phyloP scores from a whole-genome alignment of 495 filamentous ascomycete genomes.

The Daldinia loculata region DNA sequence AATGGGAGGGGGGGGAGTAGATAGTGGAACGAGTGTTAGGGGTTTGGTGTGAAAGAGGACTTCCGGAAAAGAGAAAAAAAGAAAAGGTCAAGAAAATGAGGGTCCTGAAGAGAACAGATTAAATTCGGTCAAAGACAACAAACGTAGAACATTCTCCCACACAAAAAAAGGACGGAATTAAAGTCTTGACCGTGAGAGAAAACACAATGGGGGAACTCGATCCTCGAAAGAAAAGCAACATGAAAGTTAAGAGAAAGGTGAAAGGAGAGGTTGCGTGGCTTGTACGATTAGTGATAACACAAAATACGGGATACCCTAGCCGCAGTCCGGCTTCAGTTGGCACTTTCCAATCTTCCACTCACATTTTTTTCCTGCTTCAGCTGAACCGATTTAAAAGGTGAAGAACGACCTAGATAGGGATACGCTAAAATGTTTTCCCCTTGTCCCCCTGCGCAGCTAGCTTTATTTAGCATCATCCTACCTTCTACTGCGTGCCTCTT shows the following conservation, averaged over 20 bases:
- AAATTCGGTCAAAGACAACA: slow-evolving; percentile 39
- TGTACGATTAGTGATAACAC: slow-evolving; percentile 40
- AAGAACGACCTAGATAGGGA: slow-evolving; percentile 25
- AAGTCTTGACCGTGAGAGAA: slow-evolving; percentile 22
- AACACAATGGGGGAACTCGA: slow-evolving; percentile 23
- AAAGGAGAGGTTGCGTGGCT: slow-evolving; percentile 39
- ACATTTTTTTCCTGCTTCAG: slow-evolving; percentile 17
- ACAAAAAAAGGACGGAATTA: slow-evolving; percentile 25
- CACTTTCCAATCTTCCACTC: slow-evolving; percentile 14
- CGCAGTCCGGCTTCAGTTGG: slow-evolving; percentile 36
- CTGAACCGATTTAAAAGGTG: slow-evolving; percentile 29
- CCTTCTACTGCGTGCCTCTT: slow-evolving; percentile 11
- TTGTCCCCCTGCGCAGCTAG: slow-evolving; percentile 30
- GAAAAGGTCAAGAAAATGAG: slow-evolving; percentile 31
- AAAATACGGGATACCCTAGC: slow-evolving; percentile 38
- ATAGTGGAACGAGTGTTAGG: slow-evolving; percentile 40
- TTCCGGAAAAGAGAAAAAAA: slow-evolving; percentile 3
- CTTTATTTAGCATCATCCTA: slow-evolving; percentile 38
- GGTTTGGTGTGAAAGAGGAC: slow-evolving; percentile 23
- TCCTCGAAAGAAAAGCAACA: slow-evolving; percentile 37
- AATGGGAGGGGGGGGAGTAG: slow-evolving; percentile 23
- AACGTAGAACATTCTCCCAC: slow-evolving; percentile 38
- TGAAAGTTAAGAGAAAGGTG: slow-evolving; percentile 10
- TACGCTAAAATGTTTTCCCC: slow-evolving; percentile 25
- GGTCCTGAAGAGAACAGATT: slow-evolving; percentile 39